A percentile compares a stretch with the other conserved stretches of the same genome.
phyloP scores from a whole-genome alignment of 2,329 filamentous ascomycete genomes.

The Colletotrichum viniferum region DNA sequence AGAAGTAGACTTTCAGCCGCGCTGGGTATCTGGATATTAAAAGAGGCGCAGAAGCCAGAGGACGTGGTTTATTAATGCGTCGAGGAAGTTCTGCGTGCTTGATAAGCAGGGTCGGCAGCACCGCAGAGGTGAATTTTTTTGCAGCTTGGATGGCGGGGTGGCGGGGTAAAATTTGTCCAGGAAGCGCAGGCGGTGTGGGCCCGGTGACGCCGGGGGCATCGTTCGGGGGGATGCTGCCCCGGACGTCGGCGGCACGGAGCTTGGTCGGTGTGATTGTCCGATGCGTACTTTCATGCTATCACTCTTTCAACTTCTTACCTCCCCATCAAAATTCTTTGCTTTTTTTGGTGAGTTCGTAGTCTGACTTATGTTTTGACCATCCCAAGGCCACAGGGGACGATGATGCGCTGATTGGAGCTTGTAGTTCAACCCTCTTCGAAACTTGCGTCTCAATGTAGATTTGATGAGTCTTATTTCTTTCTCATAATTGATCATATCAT shows the following conservation, averaged over 20 bases:
- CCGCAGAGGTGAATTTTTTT: constrained; percentile 1
- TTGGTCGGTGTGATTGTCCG: background rate
- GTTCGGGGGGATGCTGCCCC: background rate
- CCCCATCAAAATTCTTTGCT: no score
- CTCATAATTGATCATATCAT: background rate
- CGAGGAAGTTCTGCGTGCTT: constrained; percentile 13
- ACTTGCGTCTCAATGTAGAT: background rate
- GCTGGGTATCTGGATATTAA: constrained; percentile 3
- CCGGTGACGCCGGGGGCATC: background rate
- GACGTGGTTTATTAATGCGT: constrained; percentile 15
- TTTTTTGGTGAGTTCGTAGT: accelerated
- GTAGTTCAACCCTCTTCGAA: background rate
- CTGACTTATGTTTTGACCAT: no score
- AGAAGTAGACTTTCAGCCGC: background rate
- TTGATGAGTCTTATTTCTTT: background rate
- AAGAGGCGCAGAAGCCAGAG: background rate
- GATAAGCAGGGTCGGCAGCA: constrained; percentile 12
- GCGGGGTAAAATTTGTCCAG: constrained; percentile 10
- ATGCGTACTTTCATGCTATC: background rate
- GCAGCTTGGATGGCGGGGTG: constrained; percentile 18
- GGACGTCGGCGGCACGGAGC: background rate
- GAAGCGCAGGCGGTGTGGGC: constrained; percentile 16
- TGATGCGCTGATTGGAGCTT: background rate
- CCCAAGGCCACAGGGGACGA: accelerated
- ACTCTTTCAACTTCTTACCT: background rate